phyloP scores from a whole-genome alignment of 169 alveolate species.

The Perkinsus chesapeaki region DNA sequence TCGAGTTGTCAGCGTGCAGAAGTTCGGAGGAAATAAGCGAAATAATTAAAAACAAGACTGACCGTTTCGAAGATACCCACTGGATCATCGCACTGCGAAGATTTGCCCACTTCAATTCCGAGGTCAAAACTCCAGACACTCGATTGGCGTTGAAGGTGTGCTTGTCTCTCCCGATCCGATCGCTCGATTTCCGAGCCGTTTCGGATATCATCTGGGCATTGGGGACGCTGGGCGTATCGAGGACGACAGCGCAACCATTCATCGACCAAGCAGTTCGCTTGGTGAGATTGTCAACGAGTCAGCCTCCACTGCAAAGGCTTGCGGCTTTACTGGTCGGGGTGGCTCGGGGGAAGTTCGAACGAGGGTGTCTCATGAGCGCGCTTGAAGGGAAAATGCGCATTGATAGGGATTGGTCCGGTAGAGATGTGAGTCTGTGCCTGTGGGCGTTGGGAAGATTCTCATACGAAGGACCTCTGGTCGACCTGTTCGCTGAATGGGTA shows the following conservation, averaged over 20 bases:
- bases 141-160: neutral
- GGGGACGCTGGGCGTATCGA: neutral
- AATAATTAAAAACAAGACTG: too few species aligned
- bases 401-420: neutral
- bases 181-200: neutral
- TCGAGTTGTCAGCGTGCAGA: too few species aligned
- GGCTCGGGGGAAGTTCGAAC: neutral
- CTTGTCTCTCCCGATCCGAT: neutral
- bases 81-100: slow-evolving; percentile 4
- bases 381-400: neutral
- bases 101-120: neutral
- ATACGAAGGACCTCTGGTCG: neutral
- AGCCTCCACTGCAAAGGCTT: neutral
- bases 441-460: neutral
- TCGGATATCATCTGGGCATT: neutral
- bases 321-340: neutral
- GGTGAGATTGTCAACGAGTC: neutral
- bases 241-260: neutral
- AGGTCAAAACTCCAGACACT: neutral
- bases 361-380: neutral
- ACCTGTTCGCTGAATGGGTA: neutral
- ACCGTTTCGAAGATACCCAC: neutral
- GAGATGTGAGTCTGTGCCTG: neutral
- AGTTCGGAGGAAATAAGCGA: too few species aligned
- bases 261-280: neutral